A percentile compares a stretch with the other conserved stretches of the same genome.
Evolutionary conservation across 768 basidiomycete species (phyloP).

Genomic region (Phallus indusiatus): DNA sequence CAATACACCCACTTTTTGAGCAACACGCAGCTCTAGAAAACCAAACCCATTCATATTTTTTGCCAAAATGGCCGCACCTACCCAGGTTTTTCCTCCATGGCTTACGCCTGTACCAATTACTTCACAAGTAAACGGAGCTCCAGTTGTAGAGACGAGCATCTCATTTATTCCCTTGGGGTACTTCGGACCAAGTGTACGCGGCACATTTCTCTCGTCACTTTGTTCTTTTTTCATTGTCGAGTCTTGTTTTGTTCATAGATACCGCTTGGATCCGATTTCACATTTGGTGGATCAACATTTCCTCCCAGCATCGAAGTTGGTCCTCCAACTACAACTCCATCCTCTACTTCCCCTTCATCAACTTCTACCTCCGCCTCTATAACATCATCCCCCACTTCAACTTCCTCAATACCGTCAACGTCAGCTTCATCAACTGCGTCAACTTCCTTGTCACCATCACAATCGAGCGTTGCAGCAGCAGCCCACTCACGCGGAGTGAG

Average conservation of each 20-base stretch:
- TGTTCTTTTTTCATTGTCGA: neutral
- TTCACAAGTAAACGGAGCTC: slow-evolving; percentile 27
- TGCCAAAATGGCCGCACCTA: slow-evolving; percentile 24
- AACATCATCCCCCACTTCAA: slow-evolving; percentile 21
- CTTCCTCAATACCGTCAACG: slow-evolving; percentile 20
- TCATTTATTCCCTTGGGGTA: slow-evolving; percentile 68
- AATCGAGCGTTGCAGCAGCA: slow-evolving; percentile 1
- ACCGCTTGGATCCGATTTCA: slow-evolving; percentile 60
- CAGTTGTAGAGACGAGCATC: slow-evolving; percentile 31
- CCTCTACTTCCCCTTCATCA: slow-evolving; percentile 14
- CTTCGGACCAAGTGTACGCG: slow-evolving; percentile 72
- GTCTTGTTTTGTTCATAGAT: slow-evolving; percentile 37
- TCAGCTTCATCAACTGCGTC: slow-evolving; percentile 14
- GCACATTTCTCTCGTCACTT: neutral
- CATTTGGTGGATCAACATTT: slow-evolving; percentile 64
- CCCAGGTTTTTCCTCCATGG: slow-evolving; percentile 69
- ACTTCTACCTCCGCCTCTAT: slow-evolving; percentile 16
- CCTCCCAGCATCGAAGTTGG: slow-evolving; percentile 35
- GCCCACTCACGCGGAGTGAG: slow-evolving; percentile 16
- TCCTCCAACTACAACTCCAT: slow-evolving; percentile 11
- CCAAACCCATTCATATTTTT: neutral
- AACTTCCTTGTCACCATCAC: slow-evolving; percentile 15
- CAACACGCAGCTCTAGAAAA: slow-evolving; percentile 4
- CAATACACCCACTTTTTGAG: neutral
- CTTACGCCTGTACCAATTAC: slow-evolving; percentile 50